A percentile compares a stretch with the other conserved stretches of the same genome.
Evolutionary conservation across 352 stramenopile species (phyloP).

Genomic region (Pythium plurisporium): DNA sequence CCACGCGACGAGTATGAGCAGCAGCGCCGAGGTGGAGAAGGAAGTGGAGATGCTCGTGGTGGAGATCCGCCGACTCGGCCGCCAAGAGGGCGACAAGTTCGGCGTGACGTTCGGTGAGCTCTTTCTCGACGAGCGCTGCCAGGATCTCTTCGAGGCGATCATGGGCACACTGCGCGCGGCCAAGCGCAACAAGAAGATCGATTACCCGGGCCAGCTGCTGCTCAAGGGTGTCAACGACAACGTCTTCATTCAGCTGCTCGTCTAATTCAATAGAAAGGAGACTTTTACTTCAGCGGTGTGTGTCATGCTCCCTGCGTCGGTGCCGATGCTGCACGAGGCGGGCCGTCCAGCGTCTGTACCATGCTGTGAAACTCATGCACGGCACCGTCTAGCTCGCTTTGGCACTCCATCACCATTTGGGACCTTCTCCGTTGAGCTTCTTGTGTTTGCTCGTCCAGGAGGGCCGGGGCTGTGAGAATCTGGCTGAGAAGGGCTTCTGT

Average conservation of each 20-base stretch:
- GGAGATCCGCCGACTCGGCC: constrained; percentile 63
- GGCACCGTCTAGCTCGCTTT: constrained; percentile 49
- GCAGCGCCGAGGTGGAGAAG: constrained; percentile 55
- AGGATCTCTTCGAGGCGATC: constrained; percentile 75
- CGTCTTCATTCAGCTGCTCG: constrained; percentile 65
- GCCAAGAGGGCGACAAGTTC: constrained; percentile 44
- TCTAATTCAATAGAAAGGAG: constrained; percentile 14
- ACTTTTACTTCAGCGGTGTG: neutral
- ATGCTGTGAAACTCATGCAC: constrained; percentile 63
- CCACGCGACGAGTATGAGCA: neutral
- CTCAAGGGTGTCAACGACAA: constrained; percentile 82
- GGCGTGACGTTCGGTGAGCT: constrained; percentile 71
- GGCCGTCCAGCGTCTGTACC: constrained; percentile 27
- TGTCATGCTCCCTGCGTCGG: neutral
- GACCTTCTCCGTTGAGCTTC: constrained; percentile 45
- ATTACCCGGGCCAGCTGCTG: constrained; percentile 76
- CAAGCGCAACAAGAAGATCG: constrained; percentile 70
- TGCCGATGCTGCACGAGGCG: constrained; percentile 1
- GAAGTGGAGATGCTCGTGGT: constrained; percentile 65
- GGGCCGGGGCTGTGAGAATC: constrained; percentile 21
- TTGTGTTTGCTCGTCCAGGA: constrained; percentile 10
- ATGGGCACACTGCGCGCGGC: constrained; percentile 81
- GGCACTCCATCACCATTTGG: constrained; percentile 57
- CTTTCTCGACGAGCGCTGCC: constrained; percentile 80
- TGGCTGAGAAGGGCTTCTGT: constrained; percentile 47